Evolutionary conservation across 805 yeast species (phyloP), one percentile per base, ranked within the genome.

Genomic region (Vanderwaltozyma verrucispora): DNA sequence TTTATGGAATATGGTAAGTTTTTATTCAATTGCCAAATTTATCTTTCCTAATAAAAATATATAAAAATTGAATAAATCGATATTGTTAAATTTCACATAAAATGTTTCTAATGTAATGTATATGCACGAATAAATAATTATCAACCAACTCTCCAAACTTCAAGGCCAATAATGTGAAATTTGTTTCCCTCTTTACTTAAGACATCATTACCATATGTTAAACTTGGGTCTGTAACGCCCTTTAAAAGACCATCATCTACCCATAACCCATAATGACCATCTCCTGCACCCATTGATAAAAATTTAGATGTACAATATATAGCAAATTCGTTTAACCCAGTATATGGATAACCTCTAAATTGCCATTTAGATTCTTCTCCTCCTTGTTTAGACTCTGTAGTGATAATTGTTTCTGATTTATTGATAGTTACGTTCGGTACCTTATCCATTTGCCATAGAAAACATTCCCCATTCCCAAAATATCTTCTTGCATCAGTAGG

Each of bases 381-480:
- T 4, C 35, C 25, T 27, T 40, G 38, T 19, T 43, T 40, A 18
- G 43, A 39, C 7, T 46, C 70, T 50, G 14, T 17, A 24, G 26
- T 25, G 4, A 37, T 39, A 16, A 33, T 36, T 4, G 32, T 26
- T 5, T 33, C 43, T 16, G n/a, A n/a, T n/a, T 42, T 43, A 12
- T 37, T 37, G 8, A 34, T 36, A 24, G 30, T 37, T 2, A 39
- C 30, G 35, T 60, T 56, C 23, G 59, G 60, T 6, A 68, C 67
- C 23, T 54, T 60, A 43, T 75, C 82, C n/a, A 72, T 52, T 46
- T 79, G 82, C 95, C 96, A 89, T 17, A 89, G 66, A 50, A 92
- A 88, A 53, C 97, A 87, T 57, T 89, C 96, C 1, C 96, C 96
- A 60, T 88, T 88, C 1, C 98, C 98, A 49, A 79, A 82, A 61